Base-by-base conservation (phyloP, 441 rosid genomes). In the Lepidium campestre region DNA sequence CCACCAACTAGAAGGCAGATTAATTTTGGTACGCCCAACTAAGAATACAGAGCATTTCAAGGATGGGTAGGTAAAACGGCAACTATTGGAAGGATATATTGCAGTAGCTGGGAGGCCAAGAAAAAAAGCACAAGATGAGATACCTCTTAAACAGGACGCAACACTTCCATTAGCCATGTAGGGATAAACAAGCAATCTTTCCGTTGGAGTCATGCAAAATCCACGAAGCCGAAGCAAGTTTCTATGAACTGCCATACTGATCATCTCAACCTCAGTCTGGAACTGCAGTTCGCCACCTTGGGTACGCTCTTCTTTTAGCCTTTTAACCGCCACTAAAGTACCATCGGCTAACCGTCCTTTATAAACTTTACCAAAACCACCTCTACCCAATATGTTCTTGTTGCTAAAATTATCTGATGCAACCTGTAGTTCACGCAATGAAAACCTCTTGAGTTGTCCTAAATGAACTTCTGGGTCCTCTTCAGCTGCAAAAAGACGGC, bases 231-330 rank as follows among this genome's bases (percentile, higher is more conserved):
- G 79, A 34, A 90, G 96, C 69, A 93, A 91, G 78, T 90, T 93
- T 9, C 98, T 83, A 36, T 90, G 98, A 40, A 93, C 97, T 1
- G 98, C 98, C 71, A 93, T 78, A 85, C 97, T 90, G 78, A 93
- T 93, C 94, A 93, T 88, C 82, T 93, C 97, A 42, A 93, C 92
- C 78, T 93, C 98, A 2, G 98, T 93, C 74, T 90, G 97, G 83
- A 93, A 90, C 67, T 93, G 98, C 48, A 87, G 83, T 83, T 90
- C 91, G 36, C 96, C 98, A 19, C 98, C 97, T 17, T 73, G 77
- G 22, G 94, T 87, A 72, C 81, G 86, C 15, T 90, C 97, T 60
- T 93, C 98, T 75, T 82, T 90, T 62, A 93, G 89, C 81, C 97
- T 83, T 83, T 93, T 93, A 65, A 93, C 90, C 2, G 97, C 98